Percentiles rank a stretch among this genome's conserved stretches.
Conservation (phyloP, 1,139 yeast genomes). For the Candida mesenterica region DNA sequence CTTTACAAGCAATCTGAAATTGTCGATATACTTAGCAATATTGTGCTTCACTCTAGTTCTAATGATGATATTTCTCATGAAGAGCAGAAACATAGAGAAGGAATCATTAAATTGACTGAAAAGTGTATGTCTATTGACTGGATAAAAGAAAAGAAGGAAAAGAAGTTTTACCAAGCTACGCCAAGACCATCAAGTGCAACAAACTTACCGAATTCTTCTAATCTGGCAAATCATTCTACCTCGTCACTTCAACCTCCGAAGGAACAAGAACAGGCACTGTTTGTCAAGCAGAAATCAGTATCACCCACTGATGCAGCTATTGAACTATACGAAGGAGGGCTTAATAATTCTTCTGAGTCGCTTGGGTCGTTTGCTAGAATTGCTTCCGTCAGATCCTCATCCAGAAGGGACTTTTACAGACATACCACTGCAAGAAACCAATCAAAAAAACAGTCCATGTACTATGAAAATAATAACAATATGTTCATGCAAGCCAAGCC, state of each 20-base stretch:
- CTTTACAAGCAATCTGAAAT: conserved; percentile 62
- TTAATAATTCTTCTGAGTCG: conserved; percentile 22
- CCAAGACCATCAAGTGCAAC: not conserved
- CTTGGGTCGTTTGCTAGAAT: conserved; percentile 30
- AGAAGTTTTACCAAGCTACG: not conserved
- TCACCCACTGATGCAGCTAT: not conserved
- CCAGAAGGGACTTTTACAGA: conserved; percentile 37
- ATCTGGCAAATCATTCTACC: too few species aligned
- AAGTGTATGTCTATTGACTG: conserved; percentile 61
- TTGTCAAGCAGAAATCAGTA: too few species aligned
- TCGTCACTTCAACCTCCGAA: too few species aligned
- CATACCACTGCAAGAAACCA: conserved; percentile 34
- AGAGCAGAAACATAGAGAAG: conserved; percentile 23
- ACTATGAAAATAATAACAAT: conserved; percentile 18
- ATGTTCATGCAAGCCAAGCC: conserved; percentile 13
- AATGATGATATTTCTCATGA: conserved; percentile 8
- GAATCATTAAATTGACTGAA: conserved; percentile 57
- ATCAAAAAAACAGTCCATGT: conserved; percentile 10
- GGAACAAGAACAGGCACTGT: too few species aligned
- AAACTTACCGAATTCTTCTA: conserved; percentile 1
- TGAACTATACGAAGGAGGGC: conserved; percentile 5
- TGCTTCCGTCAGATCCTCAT: conserved; percentile 40
- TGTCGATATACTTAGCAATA: conserved; percentile 46
- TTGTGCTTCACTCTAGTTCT: conserved; percentile 31
- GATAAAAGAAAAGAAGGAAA: conserved; percentile 31